These are phyloP conservation scores for Citrus reticulata DNA, from an alignment of 345 rosid species.

Conservation along the genomic window DNA sequence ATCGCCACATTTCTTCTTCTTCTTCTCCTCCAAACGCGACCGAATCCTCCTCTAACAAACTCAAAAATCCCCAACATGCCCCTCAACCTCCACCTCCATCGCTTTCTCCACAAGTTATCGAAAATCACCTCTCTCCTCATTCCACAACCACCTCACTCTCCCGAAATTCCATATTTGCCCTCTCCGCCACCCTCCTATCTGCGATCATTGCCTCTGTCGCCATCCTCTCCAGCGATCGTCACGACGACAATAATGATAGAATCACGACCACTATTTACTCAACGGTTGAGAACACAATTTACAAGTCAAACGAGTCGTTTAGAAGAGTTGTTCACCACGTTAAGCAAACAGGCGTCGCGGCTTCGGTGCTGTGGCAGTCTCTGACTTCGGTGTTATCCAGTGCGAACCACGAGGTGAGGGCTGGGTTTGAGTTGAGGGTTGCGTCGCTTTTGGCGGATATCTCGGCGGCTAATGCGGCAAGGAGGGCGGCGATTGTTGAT, in stretches of 20 bases:
- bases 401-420: conserved; percentile 91
- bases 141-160: conserved; percentile 19
- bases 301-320: conserved; percentile 57
- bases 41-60: conserved; percentile 28
- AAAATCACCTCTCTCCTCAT: conserved; percentile 14
- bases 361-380: conserved; percentile 88
- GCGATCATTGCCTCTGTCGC: conserved; percentile 44
- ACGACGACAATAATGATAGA: neutral
- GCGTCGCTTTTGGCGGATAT: conserved; percentile 90
- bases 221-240: conserved; percentile 23
- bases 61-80: conserved; percentile 20
- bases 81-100: conserved; percentile 30
- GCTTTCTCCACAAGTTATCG: conserved; percentile 13
- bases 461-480: conserved; percentile 69
- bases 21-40: too few species aligned
- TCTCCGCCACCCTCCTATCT: conserved; percentile 65
- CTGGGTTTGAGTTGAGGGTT: conserved; percentile 86
- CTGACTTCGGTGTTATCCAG: conserved; percentile 82
- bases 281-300: conserved; percentile 41
- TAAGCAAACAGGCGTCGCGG: conserved; percentile 73
- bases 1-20: conserved; percentile 29
- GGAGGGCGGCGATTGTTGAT: conserved; percentile 77
- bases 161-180: conserved; percentile 39
- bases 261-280: conserved; percentile 32
- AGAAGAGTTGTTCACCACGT: conserved; percentile 54